Percentiles rank a stretch among this genome's conserved stretches.
Evolutionary conservation across 306 rosid species (phyloP).

Genomic region (Cicer yamashitae): DNA sequence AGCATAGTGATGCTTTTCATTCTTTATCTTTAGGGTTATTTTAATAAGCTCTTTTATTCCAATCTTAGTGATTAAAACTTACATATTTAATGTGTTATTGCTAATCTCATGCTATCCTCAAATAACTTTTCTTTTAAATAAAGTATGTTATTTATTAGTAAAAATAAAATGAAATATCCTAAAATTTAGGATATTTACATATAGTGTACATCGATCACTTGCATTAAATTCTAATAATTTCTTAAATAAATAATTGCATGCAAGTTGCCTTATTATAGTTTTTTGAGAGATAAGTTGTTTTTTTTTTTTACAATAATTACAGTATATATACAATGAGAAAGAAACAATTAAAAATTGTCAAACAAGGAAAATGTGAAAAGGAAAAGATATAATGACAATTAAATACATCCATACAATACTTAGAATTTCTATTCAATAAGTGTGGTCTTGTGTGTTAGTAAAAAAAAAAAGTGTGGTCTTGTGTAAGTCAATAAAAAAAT

Average conservation of each 20-base stretch:
- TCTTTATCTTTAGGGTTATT: conserved; percentile 38
- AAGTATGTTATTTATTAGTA: no score
- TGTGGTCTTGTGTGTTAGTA: neutral
- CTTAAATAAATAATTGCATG: neutral
- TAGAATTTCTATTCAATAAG: neutral
- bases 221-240: no score
- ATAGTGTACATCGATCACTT: no score
- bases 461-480: no score
- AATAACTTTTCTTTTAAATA: no score
- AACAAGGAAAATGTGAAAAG: neutral
- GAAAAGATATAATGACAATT: neutral
- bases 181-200: no score
- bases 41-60: conserved; percentile 38
- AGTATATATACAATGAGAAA: neutral
- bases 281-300: neutral
- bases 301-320: neutral
- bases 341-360: neutral
- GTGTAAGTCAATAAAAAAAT: no score
- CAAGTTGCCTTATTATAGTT: neutral
- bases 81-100: neutral
- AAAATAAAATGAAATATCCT: no score
- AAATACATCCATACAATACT: neutral
- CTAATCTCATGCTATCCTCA: no score
- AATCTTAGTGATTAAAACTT: conserved; percentile 29
- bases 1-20: conserved; percentile 17